These are phyloP conservation scores for Colletotrichum salicis DNA, from an alignment of 2,329 filamentous ascomycete genomes.

Conservation along the genomic window DNA sequence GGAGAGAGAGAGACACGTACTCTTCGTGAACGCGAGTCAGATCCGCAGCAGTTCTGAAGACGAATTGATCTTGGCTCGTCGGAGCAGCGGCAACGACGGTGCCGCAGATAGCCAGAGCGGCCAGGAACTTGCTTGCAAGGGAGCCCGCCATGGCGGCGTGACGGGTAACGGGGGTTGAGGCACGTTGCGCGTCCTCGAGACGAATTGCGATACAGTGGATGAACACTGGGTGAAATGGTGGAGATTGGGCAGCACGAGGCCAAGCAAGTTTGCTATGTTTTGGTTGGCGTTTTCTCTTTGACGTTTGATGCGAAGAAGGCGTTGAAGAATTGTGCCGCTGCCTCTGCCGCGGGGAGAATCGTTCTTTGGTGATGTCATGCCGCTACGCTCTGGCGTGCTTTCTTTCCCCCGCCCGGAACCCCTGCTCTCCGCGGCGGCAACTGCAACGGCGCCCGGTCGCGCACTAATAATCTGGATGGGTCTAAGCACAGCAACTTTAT, in stretches of 20 bases:
- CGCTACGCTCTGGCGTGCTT: conserved; percentile 29
- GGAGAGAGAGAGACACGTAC: conserved; percentile 10
- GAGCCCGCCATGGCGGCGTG: conserved; percentile 7
- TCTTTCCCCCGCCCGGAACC: conserved; percentile 19
- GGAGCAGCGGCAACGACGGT: conserved; percentile 5
- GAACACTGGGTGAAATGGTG: neutral
- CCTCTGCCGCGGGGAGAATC: neutral
- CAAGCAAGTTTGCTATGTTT: neutral
- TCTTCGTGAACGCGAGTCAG: conserved; percentile 35
- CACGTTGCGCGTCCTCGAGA: neutral
- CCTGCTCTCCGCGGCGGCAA: conserved; percentile 3
- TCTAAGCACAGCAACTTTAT: neutral
- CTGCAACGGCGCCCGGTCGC: conserved; percentile 3
- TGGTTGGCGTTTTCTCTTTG: neutral
- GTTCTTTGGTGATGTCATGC: conserved; percentile 31
- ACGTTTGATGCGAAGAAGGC: neutral
- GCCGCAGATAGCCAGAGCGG: conserved; percentile 20
- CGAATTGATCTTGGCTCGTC: conserved; percentile 18
- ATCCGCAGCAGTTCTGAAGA: conserved; percentile 24
- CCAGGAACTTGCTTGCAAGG: conserved; percentile 30
- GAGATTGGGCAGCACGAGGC: neutral
- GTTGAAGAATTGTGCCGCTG: neutral
- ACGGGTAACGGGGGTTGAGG: neutral
- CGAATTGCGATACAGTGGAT: neutral
- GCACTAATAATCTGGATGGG: neutral